Evolutionary conservation across 345 rosid species (phyloP).

Genomic region (Citrus australasica): DNA sequence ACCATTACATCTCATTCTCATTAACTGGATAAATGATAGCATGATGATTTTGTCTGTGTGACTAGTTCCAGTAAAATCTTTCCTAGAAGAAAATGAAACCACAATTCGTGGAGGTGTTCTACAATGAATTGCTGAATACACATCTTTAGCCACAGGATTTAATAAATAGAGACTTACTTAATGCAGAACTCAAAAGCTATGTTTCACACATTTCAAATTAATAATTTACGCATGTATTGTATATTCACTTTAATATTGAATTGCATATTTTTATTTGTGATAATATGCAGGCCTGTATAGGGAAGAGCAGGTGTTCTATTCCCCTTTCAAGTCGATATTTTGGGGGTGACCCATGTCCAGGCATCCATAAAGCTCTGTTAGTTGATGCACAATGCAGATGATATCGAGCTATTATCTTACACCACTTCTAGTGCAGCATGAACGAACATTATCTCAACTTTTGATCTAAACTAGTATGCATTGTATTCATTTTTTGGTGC

Average conservation of each 20-base stretch:
- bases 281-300: conserved; percentile 30
- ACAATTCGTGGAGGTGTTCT: background rate
- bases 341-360: conserved; percentile 35
- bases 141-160: background rate
- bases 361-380: conserved; percentile 28
- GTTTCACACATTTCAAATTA: background rate
- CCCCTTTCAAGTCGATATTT: conserved; percentile 15
- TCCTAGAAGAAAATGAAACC: background rate
- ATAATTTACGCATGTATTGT: background rate
- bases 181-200: background rate
- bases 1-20: background rate
- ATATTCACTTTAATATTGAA: background rate
- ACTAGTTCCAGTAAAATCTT: background rate
- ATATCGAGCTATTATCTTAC: background rate
- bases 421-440: background rate
- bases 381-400: conserved; percentile 31
- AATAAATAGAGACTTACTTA: background rate
- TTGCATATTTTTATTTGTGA: background rate
- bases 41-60: background rate
- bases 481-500: background rate
- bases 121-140: background rate
- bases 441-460: background rate
- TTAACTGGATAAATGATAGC: background rate
- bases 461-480: background rate
- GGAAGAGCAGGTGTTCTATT: conserved; percentile 25